Conservation (phyloP, 192 early-diverging fungal genomes). For the Backusella tarrabulga region DNA sequence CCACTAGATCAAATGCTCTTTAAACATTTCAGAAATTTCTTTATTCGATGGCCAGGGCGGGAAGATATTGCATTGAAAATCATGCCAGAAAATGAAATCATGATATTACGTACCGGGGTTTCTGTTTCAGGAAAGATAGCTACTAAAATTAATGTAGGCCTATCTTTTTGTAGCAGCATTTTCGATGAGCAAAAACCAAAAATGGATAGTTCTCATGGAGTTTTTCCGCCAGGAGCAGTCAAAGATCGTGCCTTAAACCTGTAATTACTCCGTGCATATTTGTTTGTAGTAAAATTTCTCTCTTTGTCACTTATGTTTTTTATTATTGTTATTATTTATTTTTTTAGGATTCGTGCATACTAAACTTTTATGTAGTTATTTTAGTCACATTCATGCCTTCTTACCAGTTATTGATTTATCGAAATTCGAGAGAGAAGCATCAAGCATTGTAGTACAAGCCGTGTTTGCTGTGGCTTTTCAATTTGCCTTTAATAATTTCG, state of each 20-base stretch:
- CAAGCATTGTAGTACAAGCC: constrained; percentile 8
- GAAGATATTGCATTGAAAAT: constrained; percentile 25
- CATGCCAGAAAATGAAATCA: constrained; percentile 21
- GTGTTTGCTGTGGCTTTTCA: constrained; percentile 21
- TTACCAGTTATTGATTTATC: constrained; percentile 28
- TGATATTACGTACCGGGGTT: constrained; percentile 24
- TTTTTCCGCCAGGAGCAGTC: constrained; percentile 1
- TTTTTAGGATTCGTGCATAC: not conserved
- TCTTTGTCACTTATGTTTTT: not conserved
- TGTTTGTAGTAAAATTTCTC: not conserved
- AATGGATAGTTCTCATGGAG: not conserved
- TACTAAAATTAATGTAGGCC: constrained; percentile 17
- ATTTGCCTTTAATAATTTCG: not conserved
- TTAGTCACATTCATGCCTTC: constrained; percentile 16
- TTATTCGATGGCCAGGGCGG: constrained; percentile 28
- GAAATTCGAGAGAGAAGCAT: constrained; percentile 17
- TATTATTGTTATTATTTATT: constrained; percentile 5
- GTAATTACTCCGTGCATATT: constrained; percentile 8
- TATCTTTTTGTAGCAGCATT: constrained; percentile 20
- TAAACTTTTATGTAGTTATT: constrained; percentile 18
- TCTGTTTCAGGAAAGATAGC: constrained; percentile 8
- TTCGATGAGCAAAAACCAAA: not conserved
- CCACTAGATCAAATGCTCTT: constrained; percentile 28
- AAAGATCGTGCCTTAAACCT: constrained; percentile 8
- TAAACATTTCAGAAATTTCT: constrained; percentile 7